Evolutionary conservation across 2,329 filamentous ascomycete genomes (phyloP), one percentile per base, ranked within the genome.

Genomic region (Pseudocercospora vitis): DNA sequence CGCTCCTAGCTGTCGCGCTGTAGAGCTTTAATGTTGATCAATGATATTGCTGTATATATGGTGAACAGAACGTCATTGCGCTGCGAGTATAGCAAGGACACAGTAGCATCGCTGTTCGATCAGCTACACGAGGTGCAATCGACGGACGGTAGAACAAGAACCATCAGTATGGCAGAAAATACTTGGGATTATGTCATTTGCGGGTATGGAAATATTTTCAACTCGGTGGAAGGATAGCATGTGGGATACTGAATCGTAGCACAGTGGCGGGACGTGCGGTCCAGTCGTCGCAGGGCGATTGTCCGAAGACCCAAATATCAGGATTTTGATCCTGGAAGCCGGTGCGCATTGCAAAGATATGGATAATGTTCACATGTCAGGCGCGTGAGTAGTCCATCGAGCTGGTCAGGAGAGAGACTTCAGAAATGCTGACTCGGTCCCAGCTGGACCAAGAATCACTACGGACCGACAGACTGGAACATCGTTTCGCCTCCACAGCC

Each of bases 361-460:
- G 37, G 73, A 76, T 31, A 75, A 75, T 68, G 71, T 74, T 11
- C 73, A 76, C 49, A 76, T 76, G 74, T 60, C 70, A 1, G 74
- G 73, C 35, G 74, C 71, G 63, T 73, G 55, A 57, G 66, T 55
- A 21, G 24, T 8, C 0, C 32, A 23, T 37, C 14, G 11, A n/a
- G 8, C 16, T 8, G 16, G 16, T 11, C 4, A 4, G 8, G 8
- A 4, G 18, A 19, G 35, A 12, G 18, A 14, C 14, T 21, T 21
- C 14, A 14, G n/a, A 3, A 35, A 19, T n/a, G n/a, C 37, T 40
- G 19, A 40, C 19, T 7, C 1, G 2, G 6, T 11, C 23, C 6
- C 48, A 71, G 71, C 12, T 75, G 71, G 71, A 68, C 71, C 2
- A 72, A 74, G 48, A 72, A 73, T 51, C 72, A 76, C 42, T 72